A percentile compares a stretch with the other conserved stretches of the same genome.
phyloP scores from a whole-genome alignment of 2,329 filamentous ascomycete genomes.

The Stagonosporopsis chrysanthemi region DNA sequence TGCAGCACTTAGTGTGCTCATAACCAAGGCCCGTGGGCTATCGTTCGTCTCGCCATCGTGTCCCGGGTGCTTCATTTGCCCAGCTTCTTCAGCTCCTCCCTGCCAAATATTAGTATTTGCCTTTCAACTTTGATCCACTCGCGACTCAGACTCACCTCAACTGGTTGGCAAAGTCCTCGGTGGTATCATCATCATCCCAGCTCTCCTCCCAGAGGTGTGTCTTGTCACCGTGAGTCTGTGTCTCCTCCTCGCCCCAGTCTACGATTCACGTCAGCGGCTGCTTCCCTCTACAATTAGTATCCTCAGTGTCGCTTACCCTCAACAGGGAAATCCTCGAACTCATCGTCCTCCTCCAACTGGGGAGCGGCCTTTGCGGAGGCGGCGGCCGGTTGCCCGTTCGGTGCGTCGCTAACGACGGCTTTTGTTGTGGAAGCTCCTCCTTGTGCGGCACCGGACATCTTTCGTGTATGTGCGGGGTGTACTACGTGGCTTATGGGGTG shows the following conservation, averaged over 20 bases:
- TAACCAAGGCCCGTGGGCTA: not conserved
- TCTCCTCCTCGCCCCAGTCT: slow-evolving; percentile 93
- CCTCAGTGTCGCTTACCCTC: slow-evolving; percentile 70
- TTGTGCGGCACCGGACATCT: slow-evolving; percentile 59
- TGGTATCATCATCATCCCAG: slow-evolving; percentile 98
- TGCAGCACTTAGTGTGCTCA: not conserved
- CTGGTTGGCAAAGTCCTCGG: slow-evolving; percentile 94
- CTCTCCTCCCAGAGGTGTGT: slow-evolving; percentile 98
- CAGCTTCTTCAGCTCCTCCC: slow-evolving; percentile 94
- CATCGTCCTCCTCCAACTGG: slow-evolving; percentile 93
- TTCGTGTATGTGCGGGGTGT: slow-evolving; percentile 8
- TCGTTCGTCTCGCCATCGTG: slow-evolving; percentile 7
- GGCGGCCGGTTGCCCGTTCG: slow-evolving; percentile 30
- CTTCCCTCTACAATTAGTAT: not conserved
- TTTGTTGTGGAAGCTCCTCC: slow-evolving; percentile 51
- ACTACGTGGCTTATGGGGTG: not conserved
- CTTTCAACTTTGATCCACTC: no score
- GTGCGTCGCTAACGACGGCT: slow-evolving; percentile 37
- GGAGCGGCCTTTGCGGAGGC: slow-evolving; percentile 62
- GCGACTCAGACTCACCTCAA: slow-evolving; percentile 71
- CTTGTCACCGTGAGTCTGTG: slow-evolving; percentile 78
- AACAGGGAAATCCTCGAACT: slow-evolving; percentile 98
- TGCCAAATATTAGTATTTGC: slow-evolving; percentile 46
- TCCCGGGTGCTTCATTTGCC: slow-evolving; percentile 62
- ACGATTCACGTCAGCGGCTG: slow-evolving; percentile 17